Conservation (phyloP, 805 yeast species). For the Starmerella apis region DNA sequence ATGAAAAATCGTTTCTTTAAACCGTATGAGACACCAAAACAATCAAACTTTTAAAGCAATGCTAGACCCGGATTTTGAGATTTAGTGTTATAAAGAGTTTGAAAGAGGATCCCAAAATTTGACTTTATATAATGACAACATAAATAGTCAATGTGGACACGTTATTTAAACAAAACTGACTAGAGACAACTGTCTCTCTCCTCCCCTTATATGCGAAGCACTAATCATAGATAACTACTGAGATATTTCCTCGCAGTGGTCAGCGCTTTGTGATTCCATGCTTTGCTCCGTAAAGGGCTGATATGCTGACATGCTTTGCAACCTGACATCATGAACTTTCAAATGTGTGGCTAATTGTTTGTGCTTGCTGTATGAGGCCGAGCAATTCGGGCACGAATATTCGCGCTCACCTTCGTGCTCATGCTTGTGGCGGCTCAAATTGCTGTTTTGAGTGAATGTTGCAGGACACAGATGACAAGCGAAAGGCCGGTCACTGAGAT, state of each 20-base stretch:
- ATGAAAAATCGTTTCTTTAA: too few relatives aligned
- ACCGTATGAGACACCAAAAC: too few relatives aligned
- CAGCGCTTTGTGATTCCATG: background rate
- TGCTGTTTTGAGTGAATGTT: constrained; percentile 3
- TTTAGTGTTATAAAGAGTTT: too few relatives aligned
- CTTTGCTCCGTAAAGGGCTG: background rate
- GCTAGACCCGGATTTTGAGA: too few relatives aligned
- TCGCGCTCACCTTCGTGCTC: constrained; percentile 4
- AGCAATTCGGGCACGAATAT: background rate
- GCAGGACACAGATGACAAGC: constrained; percentile 4
- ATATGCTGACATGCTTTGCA: background rate
- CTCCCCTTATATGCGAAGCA: too few relatives aligned
- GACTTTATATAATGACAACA: too few relatives aligned
- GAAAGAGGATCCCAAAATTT: too few relatives aligned
- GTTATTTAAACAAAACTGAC: too few relatives aligned
- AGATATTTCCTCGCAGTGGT: background rate
- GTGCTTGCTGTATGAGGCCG: constrained; percentile 1
- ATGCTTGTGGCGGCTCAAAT: constrained; percentile 5
- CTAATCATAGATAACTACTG: too few relatives aligned
- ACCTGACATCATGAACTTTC: background rate
- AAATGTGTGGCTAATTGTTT: background rate
- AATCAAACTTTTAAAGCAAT: too few relatives aligned
- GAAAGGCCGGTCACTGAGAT: constrained; percentile 3
- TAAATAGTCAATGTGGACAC: too few relatives aligned
- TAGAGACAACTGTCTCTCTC: too few relatives aligned